Evolutionary conservation across 768 basidiomycete genomes (phyloP).

Genomic region (Floccularia luteovirens): DNA sequence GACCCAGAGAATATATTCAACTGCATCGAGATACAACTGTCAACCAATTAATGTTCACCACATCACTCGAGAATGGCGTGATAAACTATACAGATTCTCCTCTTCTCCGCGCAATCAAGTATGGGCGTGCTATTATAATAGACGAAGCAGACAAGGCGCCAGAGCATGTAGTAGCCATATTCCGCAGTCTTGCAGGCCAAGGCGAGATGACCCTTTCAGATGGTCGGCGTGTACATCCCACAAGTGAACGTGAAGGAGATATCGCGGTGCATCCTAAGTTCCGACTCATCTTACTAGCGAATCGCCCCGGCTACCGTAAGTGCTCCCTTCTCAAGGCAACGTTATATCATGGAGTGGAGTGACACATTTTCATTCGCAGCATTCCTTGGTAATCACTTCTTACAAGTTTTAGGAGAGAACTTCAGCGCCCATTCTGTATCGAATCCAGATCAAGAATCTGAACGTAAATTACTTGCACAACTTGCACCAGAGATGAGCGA

Average conservation of each 20-base stretch:
- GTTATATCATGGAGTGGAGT: not conserved
- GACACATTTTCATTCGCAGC: conserved; percentile 25
- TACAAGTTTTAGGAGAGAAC: conserved; percentile 65
- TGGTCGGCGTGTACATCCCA: conserved; percentile 45
- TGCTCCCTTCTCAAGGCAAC: not conserved
- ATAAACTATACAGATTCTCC: conserved; percentile 61
- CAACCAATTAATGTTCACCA: conserved; percentile 65
- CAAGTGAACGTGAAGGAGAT: conserved; percentile 40
- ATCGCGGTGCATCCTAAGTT: conserved; percentile 59
- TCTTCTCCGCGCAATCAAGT: conserved; percentile 52
- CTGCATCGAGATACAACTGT: conserved; percentile 66
- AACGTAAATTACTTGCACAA: conserved; percentile 48
- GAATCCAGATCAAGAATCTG: conserved; percentile 63
- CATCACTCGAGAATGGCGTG: conserved; percentile 47
- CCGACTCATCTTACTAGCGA: conserved; percentile 55
- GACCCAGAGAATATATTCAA: conserved; percentile 64
- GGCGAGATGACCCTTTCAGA: conserved; percentile 58
- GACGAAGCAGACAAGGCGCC: conserved; percentile 72
- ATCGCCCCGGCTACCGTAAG: conserved; percentile 64
- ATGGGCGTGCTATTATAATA: conserved; percentile 59
- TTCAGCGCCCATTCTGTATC: conserved; percentile 61
- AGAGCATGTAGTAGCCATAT: conserved; percentile 66
- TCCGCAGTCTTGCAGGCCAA: conserved; percentile 61
- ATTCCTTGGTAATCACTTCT: conserved; percentile 67
- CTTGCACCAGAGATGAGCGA: conserved; percentile 53